A percentile compares a stretch with the other conserved stretches of the same genome.
These are phyloP conservation scores for Echinochloa phyllopogon DNA, from an alignment of 176 grass and related monocot species.

Conservation along the genomic window DNA sequence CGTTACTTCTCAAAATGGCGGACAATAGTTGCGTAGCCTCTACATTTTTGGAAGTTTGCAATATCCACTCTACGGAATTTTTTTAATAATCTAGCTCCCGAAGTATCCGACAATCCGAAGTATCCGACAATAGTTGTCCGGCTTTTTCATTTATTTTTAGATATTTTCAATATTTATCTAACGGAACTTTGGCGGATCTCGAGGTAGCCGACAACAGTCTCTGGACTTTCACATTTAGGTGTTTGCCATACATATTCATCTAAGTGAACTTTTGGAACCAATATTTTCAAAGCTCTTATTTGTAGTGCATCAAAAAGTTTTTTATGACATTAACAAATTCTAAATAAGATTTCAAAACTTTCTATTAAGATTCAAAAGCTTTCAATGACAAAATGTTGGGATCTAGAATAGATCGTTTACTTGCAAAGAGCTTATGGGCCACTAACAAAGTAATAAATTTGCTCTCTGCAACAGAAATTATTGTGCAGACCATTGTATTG, in stretches of 20 bases:
- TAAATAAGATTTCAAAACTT: background rate
- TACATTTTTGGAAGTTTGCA: background rate
- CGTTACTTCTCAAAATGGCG: background rate
- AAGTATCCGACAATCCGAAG: background rate
- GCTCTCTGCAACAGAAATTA: background rate
- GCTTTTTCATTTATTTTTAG: background rate
- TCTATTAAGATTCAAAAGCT: background rate
- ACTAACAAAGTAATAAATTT: background rate
- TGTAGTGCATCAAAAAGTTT: background rate
- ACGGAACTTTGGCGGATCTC: background rate
- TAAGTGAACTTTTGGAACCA: background rate
- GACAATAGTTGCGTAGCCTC: background rate
- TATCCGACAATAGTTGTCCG: background rate
- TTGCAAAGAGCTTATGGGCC: background rate
- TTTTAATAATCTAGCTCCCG: background rate
- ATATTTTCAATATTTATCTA: background rate
- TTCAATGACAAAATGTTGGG: background rate
- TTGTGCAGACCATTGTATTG: background rate
- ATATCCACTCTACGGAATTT: background rate
- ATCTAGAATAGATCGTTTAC: background rate
- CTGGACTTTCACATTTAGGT: background rate
- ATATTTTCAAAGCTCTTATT: background rate
- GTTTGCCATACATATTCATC: background rate
- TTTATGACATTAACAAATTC: background rate
- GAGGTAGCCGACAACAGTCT: background rate